These are phyloP conservation scores for Magnaporthales sp. DNA, from an alignment of 2,329 filamentous ascomycete species.

Conservation along the genomic window DNA sequence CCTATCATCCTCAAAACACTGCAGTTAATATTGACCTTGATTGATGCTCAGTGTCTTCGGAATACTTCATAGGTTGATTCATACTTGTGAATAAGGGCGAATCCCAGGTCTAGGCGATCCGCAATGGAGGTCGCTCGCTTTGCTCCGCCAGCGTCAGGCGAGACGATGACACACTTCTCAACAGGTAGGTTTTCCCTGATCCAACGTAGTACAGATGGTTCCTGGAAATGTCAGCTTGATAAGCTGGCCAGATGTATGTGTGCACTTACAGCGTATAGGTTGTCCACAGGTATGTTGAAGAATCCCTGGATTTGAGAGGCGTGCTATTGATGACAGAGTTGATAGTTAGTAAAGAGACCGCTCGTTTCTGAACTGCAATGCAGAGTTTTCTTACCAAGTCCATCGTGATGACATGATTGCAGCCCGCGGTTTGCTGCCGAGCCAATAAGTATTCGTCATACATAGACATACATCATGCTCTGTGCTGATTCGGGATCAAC, in stretches of 20 bases:
- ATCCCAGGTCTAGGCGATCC: constrained; percentile 80
- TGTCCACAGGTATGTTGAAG: constrained; percentile 71
- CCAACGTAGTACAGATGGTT: constrained; percentile 86
- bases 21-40: neutral
- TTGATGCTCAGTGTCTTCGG: neutral
- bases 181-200: constrained; percentile 79
- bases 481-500: neutral
- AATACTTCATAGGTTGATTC: neutral
- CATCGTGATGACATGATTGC: constrained; percentile 73
- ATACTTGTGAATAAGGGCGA: constrained; percentile 86
- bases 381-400: constrained; percentile 48
- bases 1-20: neutral
- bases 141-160: constrained; percentile 87
- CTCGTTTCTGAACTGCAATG: neutral
- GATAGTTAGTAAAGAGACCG: neutral
- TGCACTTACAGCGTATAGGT: constrained; percentile 61
- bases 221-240: constrained; percentile 21
- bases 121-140: constrained; percentile 92
- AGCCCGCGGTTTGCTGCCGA: constrained; percentile 5
- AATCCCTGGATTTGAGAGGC: constrained; percentile 50
- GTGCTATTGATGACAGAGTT: constrained; percentile 6
- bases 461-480: neutral
- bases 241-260: neutral
- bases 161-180: constrained; percentile 85
- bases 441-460: neutral